A percentile compares a stretch with the other conserved stretches of the same genome.
These are phyloP conservation scores for Spiromastix sp. DNA, from an alignment of 2,329 filamentous ascomycete species.

Conservation along the genomic window DNA sequence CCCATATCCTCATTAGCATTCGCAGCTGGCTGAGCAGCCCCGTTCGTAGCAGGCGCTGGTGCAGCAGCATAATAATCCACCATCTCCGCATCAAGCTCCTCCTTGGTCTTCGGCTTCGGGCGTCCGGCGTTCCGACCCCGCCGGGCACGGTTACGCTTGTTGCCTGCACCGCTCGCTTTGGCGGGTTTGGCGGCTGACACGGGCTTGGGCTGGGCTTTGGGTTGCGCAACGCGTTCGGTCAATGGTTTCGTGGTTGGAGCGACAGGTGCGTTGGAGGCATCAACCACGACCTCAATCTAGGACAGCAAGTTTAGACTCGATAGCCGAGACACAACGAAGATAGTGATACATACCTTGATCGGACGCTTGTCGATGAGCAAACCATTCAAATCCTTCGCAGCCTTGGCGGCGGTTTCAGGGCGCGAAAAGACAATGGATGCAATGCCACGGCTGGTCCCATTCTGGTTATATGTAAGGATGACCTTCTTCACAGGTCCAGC, in stretches of 20 bases:
- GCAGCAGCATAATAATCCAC: slow-evolving; percentile 68
- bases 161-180: slow-evolving; percentile 30
- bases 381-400: slow-evolving; percentile 74
- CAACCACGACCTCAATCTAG: slow-evolving; percentile 83
- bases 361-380: slow-evolving; percentile 80
- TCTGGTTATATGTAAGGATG: slow-evolving; percentile 84
- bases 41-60: slow-evolving; percentile 31
- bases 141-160: slow-evolving; percentile 40
- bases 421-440: slow-evolving; percentile 81
- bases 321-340: slow-evolving; percentile 5
- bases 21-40: slow-evolving; percentile 37
- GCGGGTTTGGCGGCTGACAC: slow-evolving; percentile 64
- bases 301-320: slow-evolving; percentile 10
- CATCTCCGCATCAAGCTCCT: slow-evolving; percentile 97
- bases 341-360: slow-evolving; percentile 61
- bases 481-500: slow-evolving; percentile 87
- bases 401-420: slow-evolving; percentile 71
- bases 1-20: slow-evolving; percentile 41
- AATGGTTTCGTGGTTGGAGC: slow-evolving; percentile 62
- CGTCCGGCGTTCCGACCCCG: slow-evolving; percentile 52
- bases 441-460: slow-evolving; percentile 82
- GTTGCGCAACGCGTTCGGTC: slow-evolving; percentile 71
- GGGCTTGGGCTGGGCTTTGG: slow-evolving; percentile 70
- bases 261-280: slow-evolving; percentile 60
- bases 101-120: slow-evolving; percentile 76